Evolutionary conservation across 306 rosid species (phyloP).

Genomic region (Trifolium fragiferum): DNA sequence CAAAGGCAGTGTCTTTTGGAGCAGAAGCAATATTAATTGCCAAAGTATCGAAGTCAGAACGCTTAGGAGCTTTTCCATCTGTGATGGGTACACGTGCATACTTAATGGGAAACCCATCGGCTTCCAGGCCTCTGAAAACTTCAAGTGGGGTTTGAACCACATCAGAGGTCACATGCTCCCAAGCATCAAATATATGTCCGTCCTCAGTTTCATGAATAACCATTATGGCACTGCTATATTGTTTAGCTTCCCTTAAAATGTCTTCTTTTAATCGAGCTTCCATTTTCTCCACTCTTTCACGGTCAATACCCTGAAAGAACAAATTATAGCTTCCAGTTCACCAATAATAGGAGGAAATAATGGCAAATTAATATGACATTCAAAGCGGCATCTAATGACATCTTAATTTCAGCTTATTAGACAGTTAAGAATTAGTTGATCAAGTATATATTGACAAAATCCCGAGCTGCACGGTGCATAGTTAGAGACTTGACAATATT

Average conservation of each 20-base stretch:
- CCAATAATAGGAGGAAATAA: constrained; percentile 22
- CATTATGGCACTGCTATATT: constrained; percentile 79
- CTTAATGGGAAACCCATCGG: constrained; percentile 80
- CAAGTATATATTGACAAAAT: neutral
- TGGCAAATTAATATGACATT: constrained; percentile 27
- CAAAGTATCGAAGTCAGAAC: constrained; percentile 82
- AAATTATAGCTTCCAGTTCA: constrained; percentile 39
- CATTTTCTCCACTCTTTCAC: constrained; percentile 92
- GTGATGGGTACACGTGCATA: constrained; percentile 96
- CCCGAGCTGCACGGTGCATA: constrained; percentile 16
- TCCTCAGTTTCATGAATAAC: constrained; percentile 88
- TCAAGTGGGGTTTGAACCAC: constrained; percentile 87
- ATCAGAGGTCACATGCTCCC: constrained; percentile 78
- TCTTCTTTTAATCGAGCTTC: constrained; percentile 90
- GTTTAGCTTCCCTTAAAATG: constrained; percentile 82
- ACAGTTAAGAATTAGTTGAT: constrained; percentile 26
- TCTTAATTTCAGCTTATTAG: neutral
- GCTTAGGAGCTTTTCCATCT: constrained; percentile 92
- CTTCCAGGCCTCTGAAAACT: constrained; percentile 77
- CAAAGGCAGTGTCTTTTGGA: constrained; percentile 74
- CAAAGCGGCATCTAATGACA: constrained; percentile 19
- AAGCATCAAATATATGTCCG: constrained; percentile 83
- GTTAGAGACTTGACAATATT: constrained; percentile 18
- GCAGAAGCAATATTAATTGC: constrained; percentile 81
- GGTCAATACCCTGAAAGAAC: constrained; percentile 76